phyloP scores from a whole-genome alignment of 1,284 basidiomycete genomes.

The Malassezia sympodialis region DNA sequence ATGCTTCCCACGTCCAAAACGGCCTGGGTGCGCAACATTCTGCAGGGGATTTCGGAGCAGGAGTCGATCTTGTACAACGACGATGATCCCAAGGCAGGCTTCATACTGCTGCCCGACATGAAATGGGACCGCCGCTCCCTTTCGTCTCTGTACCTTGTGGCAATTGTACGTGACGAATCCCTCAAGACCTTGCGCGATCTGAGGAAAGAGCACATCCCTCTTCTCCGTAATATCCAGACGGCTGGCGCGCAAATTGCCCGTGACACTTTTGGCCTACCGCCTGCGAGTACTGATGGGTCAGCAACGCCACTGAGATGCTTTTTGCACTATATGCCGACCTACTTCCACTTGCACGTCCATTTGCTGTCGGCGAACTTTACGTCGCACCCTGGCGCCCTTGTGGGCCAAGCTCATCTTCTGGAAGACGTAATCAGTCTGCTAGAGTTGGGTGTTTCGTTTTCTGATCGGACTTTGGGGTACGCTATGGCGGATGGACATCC shows the following conservation, averaged over 20 bases:
- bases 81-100: conserved; percentile 55
- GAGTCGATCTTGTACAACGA: conserved; percentile 65
- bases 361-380: conserved; percentile 57
- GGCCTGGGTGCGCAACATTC: conserved; percentile 80
- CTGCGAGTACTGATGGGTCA: conserved; percentile 49
- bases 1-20: conserved; percentile 50
- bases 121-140: conserved; percentile 66
- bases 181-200: conserved; percentile 52
- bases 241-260: conserved; percentile 55
- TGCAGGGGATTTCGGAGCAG: conserved; percentile 68
- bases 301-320: conserved; percentile 60
- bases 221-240: conserved; percentile 61
- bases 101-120: conserved; percentile 52
- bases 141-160: conserved; percentile 49
- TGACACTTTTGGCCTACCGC: conserved; percentile 58
- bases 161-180: conserved; percentile 43
- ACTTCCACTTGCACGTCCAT: conserved; percentile 89
- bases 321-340: conserved; percentile 89
- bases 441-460: conserved; percentile 59
- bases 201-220: conserved; percentile 56
- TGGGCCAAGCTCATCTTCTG: conserved; percentile 83
- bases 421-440: conserved; percentile 67
- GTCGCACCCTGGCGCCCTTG: conserved; percentile 50
- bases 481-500: conserved; percentile 69
- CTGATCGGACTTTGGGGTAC: conserved; percentile 69